Evolutionary conservation across 331 rosid genomes (phyloP).

Genomic region (Stylosanthes scabra): DNA sequence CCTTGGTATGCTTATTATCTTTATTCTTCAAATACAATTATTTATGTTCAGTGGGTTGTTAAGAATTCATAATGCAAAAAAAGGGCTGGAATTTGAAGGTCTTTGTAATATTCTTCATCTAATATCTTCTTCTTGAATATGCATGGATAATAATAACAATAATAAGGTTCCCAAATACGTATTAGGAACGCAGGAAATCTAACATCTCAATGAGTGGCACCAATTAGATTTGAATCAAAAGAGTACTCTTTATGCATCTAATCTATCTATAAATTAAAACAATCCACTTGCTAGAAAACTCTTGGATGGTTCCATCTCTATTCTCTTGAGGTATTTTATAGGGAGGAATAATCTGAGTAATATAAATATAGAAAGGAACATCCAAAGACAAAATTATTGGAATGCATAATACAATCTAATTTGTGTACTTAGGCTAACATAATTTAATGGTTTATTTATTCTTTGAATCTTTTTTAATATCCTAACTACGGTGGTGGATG

Average conservation of each 20-base stretch:
- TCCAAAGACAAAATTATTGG: constrained; percentile 53
- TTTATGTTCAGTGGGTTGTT: not conserved
- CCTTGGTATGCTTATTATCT: too few species aligned
- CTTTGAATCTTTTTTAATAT: constrained; percentile 45
- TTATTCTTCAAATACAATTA: not conserved
- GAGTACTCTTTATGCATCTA: constrained; percentile 38
- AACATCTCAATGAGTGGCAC: constrained; percentile 16
- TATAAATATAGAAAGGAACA: too few species aligned
- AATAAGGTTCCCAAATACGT: not conserved
- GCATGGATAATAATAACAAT: too few species aligned
- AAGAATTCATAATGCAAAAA: not conserved
- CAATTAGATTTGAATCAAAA: constrained; percentile 38
- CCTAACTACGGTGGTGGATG: too few species aligned
- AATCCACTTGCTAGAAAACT: constrained; percentile 24
- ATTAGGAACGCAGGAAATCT: constrained; percentile 2
- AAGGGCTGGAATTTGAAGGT: constrained; percentile 8
- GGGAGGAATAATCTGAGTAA: too few species aligned
- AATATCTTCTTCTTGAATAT: not conserved
- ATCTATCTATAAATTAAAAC: not conserved
- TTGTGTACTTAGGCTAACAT: constrained; percentile 43
- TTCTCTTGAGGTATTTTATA: too few species aligned
- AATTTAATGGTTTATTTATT: constrained; percentile 41
- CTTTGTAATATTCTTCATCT: not conserved
- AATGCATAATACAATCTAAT: constrained; percentile 38
- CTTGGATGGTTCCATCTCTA: too few species aligned